These are phyloP conservation scores for Trametes elegans DNA, from an alignment of 768 basidiomycete genomes.

Conservation along the genomic window DNA sequence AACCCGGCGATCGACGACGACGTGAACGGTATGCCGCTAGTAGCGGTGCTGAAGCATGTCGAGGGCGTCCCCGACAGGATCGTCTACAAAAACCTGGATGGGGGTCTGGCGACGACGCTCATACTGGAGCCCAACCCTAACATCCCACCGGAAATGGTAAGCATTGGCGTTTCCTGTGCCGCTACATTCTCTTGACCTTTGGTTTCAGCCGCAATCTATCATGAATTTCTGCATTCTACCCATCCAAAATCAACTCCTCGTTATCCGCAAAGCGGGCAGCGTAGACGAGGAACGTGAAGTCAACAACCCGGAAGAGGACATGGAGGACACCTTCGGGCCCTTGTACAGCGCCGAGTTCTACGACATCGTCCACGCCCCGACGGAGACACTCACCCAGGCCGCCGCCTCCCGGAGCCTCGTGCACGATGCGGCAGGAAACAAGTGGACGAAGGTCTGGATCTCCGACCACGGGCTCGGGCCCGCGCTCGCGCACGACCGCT, in stretches of 20 bases:
- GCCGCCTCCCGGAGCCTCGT: background rate
- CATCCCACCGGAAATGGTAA: background rate
- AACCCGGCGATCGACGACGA: constrained; percentile 38
- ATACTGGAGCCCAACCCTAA: constrained; percentile 26
- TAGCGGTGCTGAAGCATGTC: constrained; percentile 42
- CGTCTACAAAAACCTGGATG: constrained; percentile 41
- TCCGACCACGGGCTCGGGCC: constrained; percentile 15
- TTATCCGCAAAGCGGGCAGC: constrained; percentile 19
- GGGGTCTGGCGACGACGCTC: constrained; percentile 38
- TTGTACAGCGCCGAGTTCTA: constrained; percentile 20
- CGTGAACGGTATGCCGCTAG: constrained; percentile 37
- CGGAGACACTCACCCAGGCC: background rate
- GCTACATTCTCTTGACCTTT: background rate
- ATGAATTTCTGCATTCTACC: constrained; percentile 22
- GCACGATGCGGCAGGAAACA: background rate
- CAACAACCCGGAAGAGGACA: background rate
- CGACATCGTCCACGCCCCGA: constrained; percentile 12
- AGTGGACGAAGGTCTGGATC: constrained; percentile 11
- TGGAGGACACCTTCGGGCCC: background rate
- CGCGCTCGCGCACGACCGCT: constrained; percentile 6
- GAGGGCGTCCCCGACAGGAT: constrained; percentile 31
- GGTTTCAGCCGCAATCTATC: constrained; percentile 7
- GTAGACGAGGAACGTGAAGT: background rate
- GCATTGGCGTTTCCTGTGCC: background rate
- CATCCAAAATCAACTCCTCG: constrained; percentile 21